Percentiles rank a stretch among this genome's conserved stretches.
phyloP scores from a whole-genome alignment of 805 yeast species.

The Jamesozyma hellenica region DNA sequence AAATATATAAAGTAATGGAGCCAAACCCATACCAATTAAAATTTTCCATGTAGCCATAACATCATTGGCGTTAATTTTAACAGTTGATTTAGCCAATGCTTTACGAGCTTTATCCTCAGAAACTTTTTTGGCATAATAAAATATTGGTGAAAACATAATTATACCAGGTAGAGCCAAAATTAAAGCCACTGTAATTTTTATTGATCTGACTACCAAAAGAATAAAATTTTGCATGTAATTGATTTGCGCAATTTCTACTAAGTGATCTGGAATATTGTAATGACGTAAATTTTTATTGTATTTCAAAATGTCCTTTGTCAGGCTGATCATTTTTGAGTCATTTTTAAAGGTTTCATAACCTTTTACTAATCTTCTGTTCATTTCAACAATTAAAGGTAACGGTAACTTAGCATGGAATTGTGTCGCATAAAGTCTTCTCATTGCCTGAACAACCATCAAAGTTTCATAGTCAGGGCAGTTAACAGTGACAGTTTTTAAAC shows the following conservation, averaged over 20 bases:
- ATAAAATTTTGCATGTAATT: conserved; percentile 41
- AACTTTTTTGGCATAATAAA: conserved; percentile 63
- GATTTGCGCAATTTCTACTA: conserved; percentile 43
- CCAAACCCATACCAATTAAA: conserved; percentile 75
- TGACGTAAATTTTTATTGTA: conserved; percentile 69
- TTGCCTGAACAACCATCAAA: conserved; percentile 80
- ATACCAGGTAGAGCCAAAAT: conserved; percentile 80
- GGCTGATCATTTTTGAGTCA: conserved; percentile 52
- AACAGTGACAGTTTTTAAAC: conserved; percentile 76
- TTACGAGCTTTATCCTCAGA: conserved; percentile 62
- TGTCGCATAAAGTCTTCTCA: conserved; percentile 61
- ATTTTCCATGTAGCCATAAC: conserved; percentile 97
- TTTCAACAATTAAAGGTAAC: conserved; percentile 74
- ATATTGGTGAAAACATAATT: conserved; percentile 78
- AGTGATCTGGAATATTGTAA: conserved; percentile 46
- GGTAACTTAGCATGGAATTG: conserved; percentile 65
- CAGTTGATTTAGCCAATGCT: conserved; percentile 80
- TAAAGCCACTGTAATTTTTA: conserved; percentile 46
- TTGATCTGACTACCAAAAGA: conserved; percentile 46
- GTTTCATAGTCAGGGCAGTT: conserved; percentile 85
- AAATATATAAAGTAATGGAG: conserved; percentile 74
- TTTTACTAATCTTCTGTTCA: conserved; percentile 74
- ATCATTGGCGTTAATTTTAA: conserved; percentile 84
- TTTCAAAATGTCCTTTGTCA: conserved; percentile 52
- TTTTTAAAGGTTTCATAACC: conserved; percentile 71